These are phyloP conservation scores for Cucumis melo DNA, from an alignment of 306 rosid genomes.

Conservation along the genomic window DNA sequence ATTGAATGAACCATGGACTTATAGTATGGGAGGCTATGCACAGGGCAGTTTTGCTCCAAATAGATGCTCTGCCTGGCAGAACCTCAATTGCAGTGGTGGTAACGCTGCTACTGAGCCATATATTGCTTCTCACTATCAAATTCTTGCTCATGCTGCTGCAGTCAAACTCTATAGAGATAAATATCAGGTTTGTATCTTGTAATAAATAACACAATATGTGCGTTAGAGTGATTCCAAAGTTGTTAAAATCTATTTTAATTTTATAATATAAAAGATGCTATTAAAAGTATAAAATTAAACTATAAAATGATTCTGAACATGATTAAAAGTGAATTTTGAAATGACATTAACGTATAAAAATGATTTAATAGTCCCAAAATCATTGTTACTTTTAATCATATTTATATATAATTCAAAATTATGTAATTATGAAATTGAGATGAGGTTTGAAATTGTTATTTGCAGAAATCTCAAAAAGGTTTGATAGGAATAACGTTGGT, in stretches of 20 bases:
- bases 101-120: conserved; percentile 59
- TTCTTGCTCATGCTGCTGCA: conserved; percentile 54
- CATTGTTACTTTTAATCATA: background rate
- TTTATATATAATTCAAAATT: background rate
- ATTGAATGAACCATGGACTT: conserved; percentile 22
- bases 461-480: conserved; percentile 51
- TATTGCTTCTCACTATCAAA: conserved; percentile 34
- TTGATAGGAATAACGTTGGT: conserved; percentile 36
- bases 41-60: conserved; percentile 10
- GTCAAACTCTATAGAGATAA: conserved; percentile 31
- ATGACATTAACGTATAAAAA: too few relatives aligned
- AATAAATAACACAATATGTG: too few relatives aligned
- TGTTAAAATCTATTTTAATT: too few relatives aligned
- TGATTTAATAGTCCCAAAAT: too few relatives aligned
- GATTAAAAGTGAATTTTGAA: too few relatives aligned
- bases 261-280: too few relatives aligned
- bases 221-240: too few relatives aligned
- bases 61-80: conserved; percentile 34
- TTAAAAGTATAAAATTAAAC: too few relatives aligned
- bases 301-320: too few relatives aligned
- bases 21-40: conserved; percentile 16
- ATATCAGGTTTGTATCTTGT: conserved; percentile 28
- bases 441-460: background rate
- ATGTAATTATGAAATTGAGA: background rate
- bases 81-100: conserved; percentile 41